Evolutionary conservation across 2,329 filamentous ascomycete species (phyloP).

Genomic region (Fusarium citri): DNA sequence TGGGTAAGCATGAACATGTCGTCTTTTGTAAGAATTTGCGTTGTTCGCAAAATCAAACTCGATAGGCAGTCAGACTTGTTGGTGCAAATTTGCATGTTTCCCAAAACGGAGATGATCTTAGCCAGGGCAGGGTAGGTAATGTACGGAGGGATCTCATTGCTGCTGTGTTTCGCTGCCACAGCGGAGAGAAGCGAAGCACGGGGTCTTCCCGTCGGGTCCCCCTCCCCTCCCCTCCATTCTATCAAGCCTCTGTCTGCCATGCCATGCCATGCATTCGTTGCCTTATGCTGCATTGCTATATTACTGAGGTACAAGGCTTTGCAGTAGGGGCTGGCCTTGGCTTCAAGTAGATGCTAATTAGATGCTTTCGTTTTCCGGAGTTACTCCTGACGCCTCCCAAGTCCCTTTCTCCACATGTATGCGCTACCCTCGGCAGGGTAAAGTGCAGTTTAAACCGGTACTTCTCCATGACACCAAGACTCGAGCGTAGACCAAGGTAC

Average conservation of each 20-base stretch:
- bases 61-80: background rate
- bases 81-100: slow-evolving; percentile 3
- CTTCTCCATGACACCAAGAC: slow-evolving; percentile 1
- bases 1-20: background rate
- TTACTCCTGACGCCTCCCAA: slow-evolving; percentile 7
- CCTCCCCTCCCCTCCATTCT: background rate
- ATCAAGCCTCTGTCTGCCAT: background rate
- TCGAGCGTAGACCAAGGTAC: background rate
- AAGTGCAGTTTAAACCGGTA: slow-evolving; percentile 2
- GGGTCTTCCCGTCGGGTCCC: background rate
- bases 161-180: slow-evolving; percentile 1
- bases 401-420: slow-evolving; percentile 18
- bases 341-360: background rate
- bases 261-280: background rate
- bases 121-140: background rate
- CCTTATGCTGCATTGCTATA: background rate
- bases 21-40: background rate
- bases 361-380: slow-evolving; percentile 4
- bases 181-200: slow-evolving; percentile 18
- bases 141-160: background rate
- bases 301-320: background rate
- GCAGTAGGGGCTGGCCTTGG: background rate
- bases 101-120: slow-evolving; percentile 5
- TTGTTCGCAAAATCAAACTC: background rate
- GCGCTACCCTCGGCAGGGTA: slow-evolving; percentile 16